phyloP scores from a whole-genome alignment of 495 filamentous ascomycete genomes.

The Penicillium salamii region DNA sequence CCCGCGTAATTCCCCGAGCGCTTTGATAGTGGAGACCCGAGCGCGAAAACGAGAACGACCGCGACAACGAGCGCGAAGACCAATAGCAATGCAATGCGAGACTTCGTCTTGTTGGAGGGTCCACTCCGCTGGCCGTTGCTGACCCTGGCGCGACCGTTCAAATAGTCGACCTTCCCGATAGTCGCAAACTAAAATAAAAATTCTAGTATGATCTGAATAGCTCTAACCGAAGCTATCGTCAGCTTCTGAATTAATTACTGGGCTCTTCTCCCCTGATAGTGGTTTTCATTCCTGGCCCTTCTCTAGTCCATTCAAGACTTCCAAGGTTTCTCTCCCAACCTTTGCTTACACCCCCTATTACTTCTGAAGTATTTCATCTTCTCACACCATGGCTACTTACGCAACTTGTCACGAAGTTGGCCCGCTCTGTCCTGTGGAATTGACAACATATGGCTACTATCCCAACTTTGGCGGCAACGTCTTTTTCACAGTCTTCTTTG shows the following conservation, averaged over 20 bases:
- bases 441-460: constrained; percentile 65
- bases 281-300: background rate
- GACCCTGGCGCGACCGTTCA: background rate
- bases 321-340: background rate
- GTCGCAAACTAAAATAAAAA: background rate
- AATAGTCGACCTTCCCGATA: background rate
- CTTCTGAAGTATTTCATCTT: background rate
- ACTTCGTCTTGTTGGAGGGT: constrained; percentile 3
- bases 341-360: background rate
- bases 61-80: constrained; percentile 19
- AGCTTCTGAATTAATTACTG: background rate
- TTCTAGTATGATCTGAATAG: background rate
- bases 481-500: constrained; percentile 59
- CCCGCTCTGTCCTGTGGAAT: constrained; percentile 52
- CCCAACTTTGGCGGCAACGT: constrained; percentile 61
- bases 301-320: too few relatives aligned
- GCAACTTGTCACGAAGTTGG: constrained; percentile 46
- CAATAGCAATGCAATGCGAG: constrained; percentile 17
- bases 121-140: background rate
- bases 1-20: constrained; percentile 1
- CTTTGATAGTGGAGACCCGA: constrained; percentile 7
- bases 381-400: constrained; percentile 25
- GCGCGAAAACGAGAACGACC: constrained; percentile 27
- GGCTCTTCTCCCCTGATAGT: background rate
- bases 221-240: background rate